Conservation (phyloP, 202 grass and related monocot species). For the Tripidium arundinaceum region DNA sequence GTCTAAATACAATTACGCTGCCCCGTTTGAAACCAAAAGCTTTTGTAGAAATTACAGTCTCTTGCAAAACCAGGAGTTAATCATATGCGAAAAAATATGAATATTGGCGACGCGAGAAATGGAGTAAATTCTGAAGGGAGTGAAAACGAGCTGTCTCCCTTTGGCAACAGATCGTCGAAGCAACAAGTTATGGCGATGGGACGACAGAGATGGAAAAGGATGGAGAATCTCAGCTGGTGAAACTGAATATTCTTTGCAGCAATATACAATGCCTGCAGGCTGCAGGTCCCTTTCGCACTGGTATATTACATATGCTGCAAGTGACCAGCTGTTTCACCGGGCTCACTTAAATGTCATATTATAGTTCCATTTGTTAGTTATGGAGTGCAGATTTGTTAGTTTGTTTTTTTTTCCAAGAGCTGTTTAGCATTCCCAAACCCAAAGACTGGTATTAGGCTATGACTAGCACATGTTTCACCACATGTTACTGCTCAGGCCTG, state of each 20-base stretch:
- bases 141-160: slow-evolving; percentile 20
- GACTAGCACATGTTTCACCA: background rate
- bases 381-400: background rate
- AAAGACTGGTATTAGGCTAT: background rate
- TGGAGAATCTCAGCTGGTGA: background rate
- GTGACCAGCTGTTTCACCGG: background rate
- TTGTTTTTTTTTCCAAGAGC: background rate
- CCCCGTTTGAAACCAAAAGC: background rate
- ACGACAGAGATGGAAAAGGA: slow-evolving; percentile 4
- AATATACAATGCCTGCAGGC: background rate
- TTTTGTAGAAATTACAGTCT: background rate
- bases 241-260: slow-evolving; percentile 16
- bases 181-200: background rate
- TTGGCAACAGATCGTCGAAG: slow-evolving; percentile 2
- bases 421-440: background rate
- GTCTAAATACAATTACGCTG: background rate
- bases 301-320: background rate
- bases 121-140: background rate
- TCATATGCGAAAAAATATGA: background rate
- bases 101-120: background rate
- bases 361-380: background rate
- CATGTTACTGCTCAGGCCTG: background rate
- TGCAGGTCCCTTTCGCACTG: background rate
- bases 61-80: background rate
- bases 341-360: background rate